These are phyloP conservation scores for Salix purpurea DNA, from an alignment of 345 rosid species.

Conservation along the genomic window DNA sequence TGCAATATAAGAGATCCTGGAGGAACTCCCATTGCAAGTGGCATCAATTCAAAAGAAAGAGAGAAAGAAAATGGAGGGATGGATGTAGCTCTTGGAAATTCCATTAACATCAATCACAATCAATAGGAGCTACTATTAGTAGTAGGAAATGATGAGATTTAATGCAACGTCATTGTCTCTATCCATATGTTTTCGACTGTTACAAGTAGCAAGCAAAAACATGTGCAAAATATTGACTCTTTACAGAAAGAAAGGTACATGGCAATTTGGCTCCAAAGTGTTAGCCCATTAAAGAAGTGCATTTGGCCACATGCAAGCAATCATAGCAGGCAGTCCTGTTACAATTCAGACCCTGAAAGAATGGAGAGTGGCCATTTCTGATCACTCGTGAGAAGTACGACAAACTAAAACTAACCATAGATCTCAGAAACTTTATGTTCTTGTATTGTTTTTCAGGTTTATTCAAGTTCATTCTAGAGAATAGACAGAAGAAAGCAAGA, in stretches of 20 bases:
- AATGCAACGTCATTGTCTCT: conserved; percentile 10
- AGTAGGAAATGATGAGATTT: conserved; percentile 12
- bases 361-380: too few species aligned
- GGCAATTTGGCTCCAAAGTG: neutral
- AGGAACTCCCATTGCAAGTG: neutral
- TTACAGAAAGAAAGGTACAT: neutral
- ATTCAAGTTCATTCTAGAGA: too few species aligned
- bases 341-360: too few species aligned
- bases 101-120: conserved; percentile 12
- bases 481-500: too few species aligned
- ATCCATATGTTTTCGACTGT: conserved; percentile 16
- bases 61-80: too few species aligned
- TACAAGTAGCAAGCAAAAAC: neutral
- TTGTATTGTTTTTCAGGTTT: too few species aligned
- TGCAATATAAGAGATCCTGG: neutral
- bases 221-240: neutral
- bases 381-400: too few species aligned
- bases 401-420: too few species aligned
- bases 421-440: too few species aligned
- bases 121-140: conserved; percentile 8
- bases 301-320: too few species aligned
- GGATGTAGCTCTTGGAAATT: neutral
- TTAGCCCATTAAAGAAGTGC: too few species aligned
- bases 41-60: neutral
- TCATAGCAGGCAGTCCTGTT: too few species aligned